These are phyloP conservation scores for Sporothrix euskadiensis DNA, from an alignment of 2,329 filamentous ascomycete species.

Conservation along the genomic window DNA sequence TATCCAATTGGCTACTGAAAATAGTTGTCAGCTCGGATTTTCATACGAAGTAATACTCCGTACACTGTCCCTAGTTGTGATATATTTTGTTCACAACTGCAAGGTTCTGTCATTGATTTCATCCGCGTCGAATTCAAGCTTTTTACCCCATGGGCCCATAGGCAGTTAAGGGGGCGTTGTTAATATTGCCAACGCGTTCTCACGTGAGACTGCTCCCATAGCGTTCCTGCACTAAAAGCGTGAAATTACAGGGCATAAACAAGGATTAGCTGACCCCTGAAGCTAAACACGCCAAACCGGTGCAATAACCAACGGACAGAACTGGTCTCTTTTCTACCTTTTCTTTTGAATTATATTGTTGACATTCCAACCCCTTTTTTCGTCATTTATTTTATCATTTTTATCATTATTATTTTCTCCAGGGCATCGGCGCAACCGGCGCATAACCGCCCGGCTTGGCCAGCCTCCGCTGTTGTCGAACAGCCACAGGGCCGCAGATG, in stretches of 20 bases:
- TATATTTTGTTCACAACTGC: background rate
- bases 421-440: background rate
- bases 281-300: background rate
- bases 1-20: background rate
- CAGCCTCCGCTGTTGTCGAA: background rate
- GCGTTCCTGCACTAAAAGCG: background rate
- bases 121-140: background rate
- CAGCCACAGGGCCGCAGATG: background rate
- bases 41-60: background rate
- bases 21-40: background rate
- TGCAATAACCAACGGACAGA: background rate
- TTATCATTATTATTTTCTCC: background rate
- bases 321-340: background rate
- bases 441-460: background rate
- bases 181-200: background rate
- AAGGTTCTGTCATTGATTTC: background rate
- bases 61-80: background rate
- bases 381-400: background rate
- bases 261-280: background rate
- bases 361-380: background rate
- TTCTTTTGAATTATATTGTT: background rate
- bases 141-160: background rate
- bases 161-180: background rate
- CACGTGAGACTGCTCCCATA: conserved; percentile 2
- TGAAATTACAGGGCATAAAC: background rate